Evolutionary conservation across 805 yeast genomes (phyloP), one percentile per base, ranked within the genome.

Genomic region (Priceomyces carsonii): DNA sequence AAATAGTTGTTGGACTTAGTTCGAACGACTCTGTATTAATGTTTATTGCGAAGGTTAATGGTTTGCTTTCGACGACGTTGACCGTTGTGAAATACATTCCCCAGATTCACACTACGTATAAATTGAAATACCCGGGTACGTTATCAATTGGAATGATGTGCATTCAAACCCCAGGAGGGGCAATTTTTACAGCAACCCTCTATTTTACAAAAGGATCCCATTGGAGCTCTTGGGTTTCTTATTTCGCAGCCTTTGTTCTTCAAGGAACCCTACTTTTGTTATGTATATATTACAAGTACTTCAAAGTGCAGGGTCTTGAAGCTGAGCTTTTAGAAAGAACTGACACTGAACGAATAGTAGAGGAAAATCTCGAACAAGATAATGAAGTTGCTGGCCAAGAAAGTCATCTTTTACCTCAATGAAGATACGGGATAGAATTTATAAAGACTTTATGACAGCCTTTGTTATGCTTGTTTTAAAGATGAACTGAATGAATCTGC

Each of bases 101-200:
- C 1, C 96, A 87, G 57, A 70, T 87, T 7, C 57, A 66, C 43
- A 85, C 90, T 25, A 87, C 95, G 0, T 82, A 69, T 48, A 51
- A 42, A 1, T 67, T 87, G 40, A 81, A 82, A 50, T 89, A 80
- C 44, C 81, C 95, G 0, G 96, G 95, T 7, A 80, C 89, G 1
- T 66, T 87, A 15, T 85, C 95, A 0, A 66, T 85, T 8, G 75
- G 79, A 5, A 85, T 85, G 88, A 84, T 87, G 91, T 62, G 80
- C 27, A 73, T 88, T 44, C 96, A 87, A 55, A 85, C 95, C 13
- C 96, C 96, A 0, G 96, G 96, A 10, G 95, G 95, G 12, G 82
- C 75, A 44, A 38, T 86, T 2, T 87, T 91, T 85, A 76, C 93
- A 2, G 69, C 77, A n/a, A 77, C 85, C 1, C 63, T 87, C 34